Percentiles rank a stretch among this genome's conserved stretches.
phyloP scores from a whole-genome alignment of 345 rosid species.

The Litchi chinensis region DNA sequence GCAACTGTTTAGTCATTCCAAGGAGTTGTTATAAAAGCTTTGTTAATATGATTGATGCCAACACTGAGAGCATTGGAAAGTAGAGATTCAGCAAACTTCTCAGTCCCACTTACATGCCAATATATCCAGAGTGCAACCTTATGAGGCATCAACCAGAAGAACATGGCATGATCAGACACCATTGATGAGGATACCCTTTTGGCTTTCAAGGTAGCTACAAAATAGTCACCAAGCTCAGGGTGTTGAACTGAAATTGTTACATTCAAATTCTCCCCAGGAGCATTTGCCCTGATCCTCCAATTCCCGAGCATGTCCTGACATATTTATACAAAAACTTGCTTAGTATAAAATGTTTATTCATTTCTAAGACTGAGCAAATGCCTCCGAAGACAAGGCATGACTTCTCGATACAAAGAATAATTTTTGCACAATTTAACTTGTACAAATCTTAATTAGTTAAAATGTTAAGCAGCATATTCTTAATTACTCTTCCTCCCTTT shows the following conservation, averaged over 20 bases:
- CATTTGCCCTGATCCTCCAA: slow-evolving; percentile 73
- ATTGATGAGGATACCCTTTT: slow-evolving; percentile 40
- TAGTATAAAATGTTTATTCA: neutral
- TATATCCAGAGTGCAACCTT: slow-evolving; percentile 93
- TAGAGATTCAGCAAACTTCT: neutral
- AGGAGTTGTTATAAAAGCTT: neutral
- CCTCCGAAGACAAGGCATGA: neutral
- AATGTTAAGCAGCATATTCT: neutral
- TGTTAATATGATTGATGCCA: neutral
- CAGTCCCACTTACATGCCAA: slow-evolving; percentile 79
- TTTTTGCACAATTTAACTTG: neutral
- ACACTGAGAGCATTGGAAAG: neutral
- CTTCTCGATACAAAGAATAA: neutral
- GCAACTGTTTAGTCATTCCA: neutral
- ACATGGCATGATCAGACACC: slow-evolving; percentile 49
- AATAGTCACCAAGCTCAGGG: slow-evolving; percentile 78
- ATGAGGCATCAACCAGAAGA: slow-evolving; percentile 99
- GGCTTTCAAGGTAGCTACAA: slow-evolving; percentile 69
- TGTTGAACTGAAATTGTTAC: slow-evolving; percentile 73
- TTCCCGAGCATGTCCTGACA: slow-evolving; percentile 87
- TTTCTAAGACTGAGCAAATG: neutral
- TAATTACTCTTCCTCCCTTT: neutral
- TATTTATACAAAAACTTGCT: neutral
- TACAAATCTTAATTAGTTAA: neutral
- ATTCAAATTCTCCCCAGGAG: slow-evolving; percentile 63